Evolutionary conservation across 352 stramenopile species (phyloP).

Genomic region (Globisporangium cylindrosporum): DNA sequence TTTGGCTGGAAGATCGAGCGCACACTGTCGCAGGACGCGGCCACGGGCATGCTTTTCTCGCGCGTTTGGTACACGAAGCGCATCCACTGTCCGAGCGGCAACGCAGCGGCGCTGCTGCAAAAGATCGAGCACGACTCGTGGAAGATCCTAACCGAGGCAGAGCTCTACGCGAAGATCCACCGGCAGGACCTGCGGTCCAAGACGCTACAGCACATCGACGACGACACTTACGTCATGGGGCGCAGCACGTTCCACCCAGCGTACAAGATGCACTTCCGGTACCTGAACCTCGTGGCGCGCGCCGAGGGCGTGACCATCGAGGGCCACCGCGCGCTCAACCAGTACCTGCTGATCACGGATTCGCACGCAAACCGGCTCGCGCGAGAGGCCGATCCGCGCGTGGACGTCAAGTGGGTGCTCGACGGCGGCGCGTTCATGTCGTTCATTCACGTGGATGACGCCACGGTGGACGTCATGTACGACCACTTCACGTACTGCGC

Average conservation of each 20-base stretch:
- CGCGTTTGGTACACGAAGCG: constrained; percentile 33
- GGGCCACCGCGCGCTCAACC: constrained; percentile 22
- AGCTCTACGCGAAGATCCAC: constrained; percentile 35
- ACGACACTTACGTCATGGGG: constrained; percentile 29
- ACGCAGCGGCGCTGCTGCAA: constrained; percentile 21
- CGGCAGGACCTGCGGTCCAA: constrained; percentile 19
- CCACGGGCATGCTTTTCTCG: constrained; percentile 18
- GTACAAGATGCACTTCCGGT: constrained; percentile 21
- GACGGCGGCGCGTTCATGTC: constrained; percentile 40
- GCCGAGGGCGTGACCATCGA: constrained; percentile 12
- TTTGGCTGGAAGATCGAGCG: constrained; percentile 36
- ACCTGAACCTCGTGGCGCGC: constrained; percentile 36
- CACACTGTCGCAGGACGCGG: constrained; percentile 14
- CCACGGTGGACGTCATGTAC: constrained; percentile 35
- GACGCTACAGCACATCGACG: constrained; percentile 29
- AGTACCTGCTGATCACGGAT: constrained; percentile 31
- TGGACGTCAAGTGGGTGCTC: constrained; percentile 30
- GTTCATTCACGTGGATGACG: constrained; percentile 27
- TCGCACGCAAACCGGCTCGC: constrained; percentile 31
- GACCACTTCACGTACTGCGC: constrained; percentile 37
- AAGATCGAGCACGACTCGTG: constrained; percentile 33
- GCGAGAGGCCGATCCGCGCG: constrained; percentile 26
- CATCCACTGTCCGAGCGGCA: constrained; percentile 29
- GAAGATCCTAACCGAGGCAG: constrained; percentile 23
- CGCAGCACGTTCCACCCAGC: constrained; percentile 23